Evolutionary conservation across 2,329 filamentous ascomycete species (phyloP).

Genomic region (Didymella keratinophila): DNA sequence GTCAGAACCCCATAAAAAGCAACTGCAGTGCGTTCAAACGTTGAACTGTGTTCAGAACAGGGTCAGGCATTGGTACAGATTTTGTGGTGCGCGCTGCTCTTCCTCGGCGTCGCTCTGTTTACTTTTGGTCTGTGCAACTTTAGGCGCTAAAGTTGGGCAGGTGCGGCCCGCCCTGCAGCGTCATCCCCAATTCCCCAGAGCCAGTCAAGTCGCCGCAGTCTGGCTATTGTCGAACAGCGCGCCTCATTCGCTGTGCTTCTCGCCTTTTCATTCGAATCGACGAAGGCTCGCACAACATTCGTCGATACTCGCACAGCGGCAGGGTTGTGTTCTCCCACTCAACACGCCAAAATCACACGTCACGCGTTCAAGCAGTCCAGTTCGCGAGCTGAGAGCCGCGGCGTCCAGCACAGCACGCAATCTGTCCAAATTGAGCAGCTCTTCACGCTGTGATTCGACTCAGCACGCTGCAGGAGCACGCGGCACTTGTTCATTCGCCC

Average conservation of each 20-base stretch:
- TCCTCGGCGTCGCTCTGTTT: slow-evolving; percentile 19
- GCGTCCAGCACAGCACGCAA: slow-evolving; percentile 15
- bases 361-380: slow-evolving; percentile 27
- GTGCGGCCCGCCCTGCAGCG: slow-evolving; percentile 21
- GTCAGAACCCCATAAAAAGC: slow-evolving; percentile 23
- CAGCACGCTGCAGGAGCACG: slow-evolving; percentile 44
- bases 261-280: slow-evolving; percentile 12
- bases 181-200: slow-evolving; percentile 18
- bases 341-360: slow-evolving; percentile 34
- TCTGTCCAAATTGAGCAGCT: slow-evolving; percentile 6
- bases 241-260: slow-evolving; percentile 17
- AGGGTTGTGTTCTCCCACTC: slow-evolving; percentile 26
- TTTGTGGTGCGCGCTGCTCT: slow-evolving; percentile 19
- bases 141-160: slow-evolving; percentile 6
- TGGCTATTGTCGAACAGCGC: slow-evolving; percentile 8
- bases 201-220: slow-evolving; percentile 14
- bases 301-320: slow-evolving; percentile 14
- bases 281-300: slow-evolving; percentile 4
- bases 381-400: slow-evolving; percentile 19
- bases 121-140: slow-evolving; percentile 14
- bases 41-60: slow-evolving; percentile 8
- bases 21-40: slow-evolving; percentile 7
- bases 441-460: slow-evolving; percentile 24
- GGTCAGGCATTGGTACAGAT: slow-evolving; percentile 18
- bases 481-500: slow-evolving; percentile 43